These are phyloP conservation scores for Sideroxylon spinosum DNA, from an alignment of 179 eudicot genomes.

Conservation along the genomic window DNA sequence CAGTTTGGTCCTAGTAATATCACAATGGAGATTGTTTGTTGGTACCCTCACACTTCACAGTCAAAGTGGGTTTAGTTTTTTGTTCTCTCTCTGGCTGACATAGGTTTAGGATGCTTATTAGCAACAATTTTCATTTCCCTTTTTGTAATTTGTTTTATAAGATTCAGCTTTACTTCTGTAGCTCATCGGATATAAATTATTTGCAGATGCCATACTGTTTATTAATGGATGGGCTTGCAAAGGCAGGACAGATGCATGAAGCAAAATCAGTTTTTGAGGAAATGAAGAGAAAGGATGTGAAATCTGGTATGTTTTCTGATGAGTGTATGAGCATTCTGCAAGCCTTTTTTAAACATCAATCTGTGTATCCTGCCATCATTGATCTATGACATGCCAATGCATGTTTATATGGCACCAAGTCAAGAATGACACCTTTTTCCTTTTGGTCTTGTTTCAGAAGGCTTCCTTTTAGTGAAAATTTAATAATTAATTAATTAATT, in stretches of 20 bases:
- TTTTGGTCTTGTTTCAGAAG: background rate
- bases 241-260: conserved; percentile 67
- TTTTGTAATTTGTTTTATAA: background rate
- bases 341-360: background rate
- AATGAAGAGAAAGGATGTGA: conserved; percentile 58
- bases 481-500: too few species aligned
- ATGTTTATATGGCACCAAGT: background rate
- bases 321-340: background rate
- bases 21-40: background rate
- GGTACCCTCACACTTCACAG: background rate
- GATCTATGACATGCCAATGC: background rate
- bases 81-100: background rate
- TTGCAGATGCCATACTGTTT: conserved; percentile 90
- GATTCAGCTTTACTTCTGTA: conserved; percentile 10
- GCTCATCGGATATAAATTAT: conserved; percentile 13
- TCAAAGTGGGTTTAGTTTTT: background rate
- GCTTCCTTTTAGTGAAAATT: background rate
- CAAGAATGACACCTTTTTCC: background rate
- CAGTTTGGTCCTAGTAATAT: background rate
- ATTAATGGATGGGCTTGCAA: conserved; percentile 85
- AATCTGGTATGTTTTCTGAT: conserved; percentile 45
- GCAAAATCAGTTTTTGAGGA: conserved; percentile 63
- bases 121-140: background rate
- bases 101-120: conserved; percentile 1
- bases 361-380: background rate